Base-by-base conservation (phyloP, 352 stramenopile species). In the Phytophthora lateralis region DNA sequence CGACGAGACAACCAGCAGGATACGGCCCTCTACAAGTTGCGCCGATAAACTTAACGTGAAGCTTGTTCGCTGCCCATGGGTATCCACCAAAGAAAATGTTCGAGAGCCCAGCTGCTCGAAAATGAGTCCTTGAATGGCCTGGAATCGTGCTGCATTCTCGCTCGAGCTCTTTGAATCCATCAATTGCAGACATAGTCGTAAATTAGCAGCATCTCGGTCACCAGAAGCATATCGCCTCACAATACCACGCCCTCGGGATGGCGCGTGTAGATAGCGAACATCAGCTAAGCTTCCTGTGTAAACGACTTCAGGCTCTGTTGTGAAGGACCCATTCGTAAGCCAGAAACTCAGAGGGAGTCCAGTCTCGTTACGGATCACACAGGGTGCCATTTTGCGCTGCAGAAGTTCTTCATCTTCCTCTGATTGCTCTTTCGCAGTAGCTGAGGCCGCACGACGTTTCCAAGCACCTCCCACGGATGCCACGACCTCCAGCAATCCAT, bases 281-380 rank as follows among this genome's bases (percentile, higher is more conserved):
- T 91, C 76, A 3, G 78, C 78, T 26, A 87, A 61, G 21, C 66
- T 73, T 30, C 76, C 75, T 18, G 69, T 82, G 12, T 62, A 48
- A 4, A 92, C 51, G 4, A 78, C 55, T 50, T 79, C 64, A 10
- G 56, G 65, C 20, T 69, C 42, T 12, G 68, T 85, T 11, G 69
- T 76, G 14, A 65, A 66, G 3, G 71, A 69, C 1, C 73, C 69
- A 54, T 82, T 85, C 5, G 66, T 89, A 26, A 91, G 75, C 85
- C 85, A 92, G 46, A 90, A 94, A 10, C 55, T 75, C 26, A 95
- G 46, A 6, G 73, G 65, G 2, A 95, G 45, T 0, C 86, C 86
- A 4, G 86, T 92, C 35, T 93, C 84, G 30, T 95, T 95, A 26
- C 80, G 75, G 21, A 95, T 84, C 14, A 91, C 76, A 60, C 84